phyloP scores from a whole-genome alignment of 2,329 filamentous ascomycete species.

The Gyromitra esculenta region DNA sequence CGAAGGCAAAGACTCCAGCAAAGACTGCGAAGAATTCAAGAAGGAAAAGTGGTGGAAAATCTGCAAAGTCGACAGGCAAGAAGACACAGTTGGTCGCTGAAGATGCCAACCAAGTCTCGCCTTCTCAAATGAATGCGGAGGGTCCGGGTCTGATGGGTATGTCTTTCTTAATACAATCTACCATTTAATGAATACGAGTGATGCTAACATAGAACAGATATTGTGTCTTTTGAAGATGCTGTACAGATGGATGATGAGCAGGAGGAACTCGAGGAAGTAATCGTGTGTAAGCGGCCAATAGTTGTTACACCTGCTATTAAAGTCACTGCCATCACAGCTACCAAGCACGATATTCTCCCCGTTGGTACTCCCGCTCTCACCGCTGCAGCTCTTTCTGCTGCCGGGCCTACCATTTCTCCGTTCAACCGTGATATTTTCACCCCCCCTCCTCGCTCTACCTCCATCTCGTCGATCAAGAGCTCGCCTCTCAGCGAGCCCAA shows the following conservation, averaged over 20 bases:
- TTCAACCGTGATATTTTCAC: neutral
- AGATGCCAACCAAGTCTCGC: neutral
- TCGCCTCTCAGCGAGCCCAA: constrained; percentile 44
- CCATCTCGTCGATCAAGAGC: constrained; percentile 36
- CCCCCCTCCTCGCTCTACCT: constrained; percentile 2
- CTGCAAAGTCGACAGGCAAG: constrained; percentile 21
- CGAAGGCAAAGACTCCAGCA: constrained; percentile 44
- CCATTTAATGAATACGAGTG: neutral
- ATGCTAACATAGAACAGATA: constrained; percentile 14
- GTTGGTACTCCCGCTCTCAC: constrained; percentile 20
- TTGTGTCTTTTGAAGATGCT: constrained; percentile 19
- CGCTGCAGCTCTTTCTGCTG: constrained; percentile 21
- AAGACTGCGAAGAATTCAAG: constrained; percentile 43
- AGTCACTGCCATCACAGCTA: neutral
- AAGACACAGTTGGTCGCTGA: constrained; percentile 12
- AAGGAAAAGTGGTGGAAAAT: constrained; percentile 29
- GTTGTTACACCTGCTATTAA: constrained; percentile 20
- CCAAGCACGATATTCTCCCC: constrained; percentile 22
- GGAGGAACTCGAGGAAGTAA: constrained; percentile 45
- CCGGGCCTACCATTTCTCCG: constrained; percentile 16
- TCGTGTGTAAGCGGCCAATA: constrained; percentile 41
- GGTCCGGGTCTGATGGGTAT: constrained; percentile 5
- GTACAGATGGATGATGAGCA: constrained; percentile 11
- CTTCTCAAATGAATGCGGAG: neutral
- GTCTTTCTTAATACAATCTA: neutral